phyloP scores from a whole-genome alignment of 2,329 filamentous ascomycete genomes.

The Trichophyton simii region DNA sequence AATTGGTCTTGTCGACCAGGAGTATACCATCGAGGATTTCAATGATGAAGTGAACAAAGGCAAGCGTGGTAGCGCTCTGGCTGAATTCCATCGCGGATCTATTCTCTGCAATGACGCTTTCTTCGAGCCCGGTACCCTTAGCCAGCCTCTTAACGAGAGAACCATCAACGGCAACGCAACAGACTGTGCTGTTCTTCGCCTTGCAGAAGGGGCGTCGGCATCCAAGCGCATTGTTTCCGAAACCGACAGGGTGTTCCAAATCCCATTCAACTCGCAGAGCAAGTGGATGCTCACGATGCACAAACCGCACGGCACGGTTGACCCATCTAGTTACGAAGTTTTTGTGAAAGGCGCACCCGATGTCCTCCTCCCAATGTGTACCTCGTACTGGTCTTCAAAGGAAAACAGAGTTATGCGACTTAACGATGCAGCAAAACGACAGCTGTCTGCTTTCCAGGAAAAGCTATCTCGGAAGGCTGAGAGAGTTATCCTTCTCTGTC shows the following conservation, averaged over 20 bases:
- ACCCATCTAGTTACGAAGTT: constrained; percentile 27
- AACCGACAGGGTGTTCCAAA: constrained; percentile 55
- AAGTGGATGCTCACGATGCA: constrained; percentile 65
- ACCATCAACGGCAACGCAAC: constrained; percentile 64
- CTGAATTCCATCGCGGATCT: constrained; percentile 40
- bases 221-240: constrained; percentile 48
- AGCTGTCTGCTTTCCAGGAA: constrained; percentile 51
- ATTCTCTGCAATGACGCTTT: constrained; percentile 64
- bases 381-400: constrained; percentile 46
- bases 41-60: constrained; percentile 40
- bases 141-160: constrained; percentile 47
- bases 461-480: constrained; percentile 56
- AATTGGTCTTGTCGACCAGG: constrained; percentile 31
- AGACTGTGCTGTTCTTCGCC: constrained; percentile 59
- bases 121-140: constrained; percentile 53
- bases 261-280: constrained; percentile 72
- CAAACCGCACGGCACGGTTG: constrained; percentile 21
- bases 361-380: constrained; percentile 55
- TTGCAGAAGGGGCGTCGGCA: constrained; percentile 52
- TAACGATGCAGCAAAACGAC: constrained; percentile 31
- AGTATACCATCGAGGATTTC: neutral
- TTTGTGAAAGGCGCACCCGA: constrained; percentile 68
- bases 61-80: constrained; percentile 43
- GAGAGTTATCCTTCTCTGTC: constrained; percentile 54
- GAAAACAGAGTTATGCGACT: constrained; percentile 45